These are phyloP conservation scores for Xylaria sp. DNA, from an alignment of 2,329 filamentous ascomycete genomes.

Conservation along the genomic window DNA sequence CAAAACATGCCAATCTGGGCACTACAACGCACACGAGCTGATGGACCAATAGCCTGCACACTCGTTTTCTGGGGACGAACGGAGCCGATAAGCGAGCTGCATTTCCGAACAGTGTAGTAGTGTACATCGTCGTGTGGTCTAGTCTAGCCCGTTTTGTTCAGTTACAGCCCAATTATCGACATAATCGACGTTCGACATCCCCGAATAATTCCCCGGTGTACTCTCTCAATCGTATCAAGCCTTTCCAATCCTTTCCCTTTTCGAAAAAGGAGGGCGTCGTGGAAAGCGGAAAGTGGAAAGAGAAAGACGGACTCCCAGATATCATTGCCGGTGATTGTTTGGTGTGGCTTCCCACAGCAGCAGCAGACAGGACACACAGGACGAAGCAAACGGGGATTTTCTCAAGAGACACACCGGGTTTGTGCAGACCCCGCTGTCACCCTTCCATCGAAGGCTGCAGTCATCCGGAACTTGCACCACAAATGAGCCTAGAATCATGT, in stretches of 20 bases:
- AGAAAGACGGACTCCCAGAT: neutral
- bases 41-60: conserved; percentile 18
- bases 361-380: conserved; percentile 12
- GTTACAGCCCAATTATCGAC: neutral
- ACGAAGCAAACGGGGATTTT: conserved; percentile 42
- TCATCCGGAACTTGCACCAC: conserved; percentile 41
- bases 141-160: conserved; percentile 10
- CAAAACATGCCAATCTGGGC: conserved; percentile 28
- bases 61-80: conserved; percentile 21
- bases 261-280: neutral
- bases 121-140: neutral
- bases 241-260: neutral
- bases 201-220: conserved; percentile 1
- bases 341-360: conserved; percentile 26
- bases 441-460: conserved; percentile 43
- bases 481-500: conserved; percentile 40
- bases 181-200: neutral
- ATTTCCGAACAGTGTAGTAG: conserved; percentile 22
- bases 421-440: conserved; percentile 47
- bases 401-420: conserved; percentile 36
- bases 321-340: conserved; percentile 6
- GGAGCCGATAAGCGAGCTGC: conserved; percentile 37
- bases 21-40: conserved; percentile 19
- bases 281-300: neutral
- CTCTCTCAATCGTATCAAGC: neutral